Evolutionary conservation across 768 basidiomycete species (phyloP).

Genomic region (Imleria badia): DNA sequence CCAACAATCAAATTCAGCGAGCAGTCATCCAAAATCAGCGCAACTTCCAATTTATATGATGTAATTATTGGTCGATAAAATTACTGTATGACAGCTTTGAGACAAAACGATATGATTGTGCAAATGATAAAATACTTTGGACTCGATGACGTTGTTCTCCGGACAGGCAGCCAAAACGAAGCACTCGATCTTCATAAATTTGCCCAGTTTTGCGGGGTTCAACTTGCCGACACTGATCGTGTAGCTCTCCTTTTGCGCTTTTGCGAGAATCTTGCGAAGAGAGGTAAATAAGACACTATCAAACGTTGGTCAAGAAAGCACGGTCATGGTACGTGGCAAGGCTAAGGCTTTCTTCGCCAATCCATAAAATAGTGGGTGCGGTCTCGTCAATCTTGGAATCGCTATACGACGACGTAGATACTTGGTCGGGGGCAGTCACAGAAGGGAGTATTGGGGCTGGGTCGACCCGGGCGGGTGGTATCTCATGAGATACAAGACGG

Average conservation of each 20-base stretch:
- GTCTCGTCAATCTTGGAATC: background rate
- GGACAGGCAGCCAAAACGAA: slow-evolving; percentile 90
- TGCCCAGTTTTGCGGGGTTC: slow-evolving; percentile 91
- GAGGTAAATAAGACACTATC: slow-evolving; percentile 78
- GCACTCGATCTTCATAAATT: slow-evolving; percentile 95
- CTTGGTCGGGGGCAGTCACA: background rate
- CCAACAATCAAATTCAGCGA: slow-evolving; percentile 37
- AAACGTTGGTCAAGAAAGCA: background rate
- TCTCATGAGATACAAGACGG: slow-evolving; percentile 39
- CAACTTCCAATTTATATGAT: slow-evolving; percentile 85
- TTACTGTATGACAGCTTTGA: slow-evolving; percentile 50
- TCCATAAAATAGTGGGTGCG: slow-evolving; percentile 43
- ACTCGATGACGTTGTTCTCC: slow-evolving; percentile 82
- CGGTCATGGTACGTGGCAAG: slow-evolving; percentile 47
- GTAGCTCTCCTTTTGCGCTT: slow-evolving; percentile 83
- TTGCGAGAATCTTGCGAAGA: slow-evolving; percentile 73
- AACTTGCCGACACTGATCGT: slow-evolving; percentile 95
- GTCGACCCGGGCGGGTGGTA: slow-evolving; percentile 30
- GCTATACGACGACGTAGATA: background rate
- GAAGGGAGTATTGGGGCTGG: slow-evolving; percentile 2
- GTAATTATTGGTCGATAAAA: slow-evolving; percentile 91
- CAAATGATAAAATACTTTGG: slow-evolving; percentile 45
- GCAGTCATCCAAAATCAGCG: slow-evolving; percentile 67
- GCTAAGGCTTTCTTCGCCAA: slow-evolving; percentile 79
- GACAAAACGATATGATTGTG: background rate